phyloP scores from a whole-genome alignment of 352 stramenopile genomes.

The Phytophthora capsici region DNA sequence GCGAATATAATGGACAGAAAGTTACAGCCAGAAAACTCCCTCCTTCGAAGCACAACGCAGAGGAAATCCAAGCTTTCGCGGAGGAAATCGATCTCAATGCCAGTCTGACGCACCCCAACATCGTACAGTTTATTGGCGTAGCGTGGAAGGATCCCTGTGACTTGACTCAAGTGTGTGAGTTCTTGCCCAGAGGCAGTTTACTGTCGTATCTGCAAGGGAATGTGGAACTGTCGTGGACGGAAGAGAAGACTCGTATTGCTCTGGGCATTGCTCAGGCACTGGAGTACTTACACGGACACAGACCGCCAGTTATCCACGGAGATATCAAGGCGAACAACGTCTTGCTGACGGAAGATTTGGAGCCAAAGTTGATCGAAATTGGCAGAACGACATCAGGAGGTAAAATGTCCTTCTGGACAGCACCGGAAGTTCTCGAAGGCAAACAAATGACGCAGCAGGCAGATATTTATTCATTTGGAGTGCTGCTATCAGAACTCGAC shows the following conservation, averaged over 20 bases:
- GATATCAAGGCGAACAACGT: slow-evolving; percentile 57
- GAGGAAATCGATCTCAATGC: slow-evolving; percentile 45
- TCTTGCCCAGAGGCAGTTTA: slow-evolving; percentile 44
- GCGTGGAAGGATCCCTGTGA: slow-evolving; percentile 52
- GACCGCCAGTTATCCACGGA: slow-evolving; percentile 48
- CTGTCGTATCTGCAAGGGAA: slow-evolving; percentile 39
- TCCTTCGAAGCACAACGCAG: slow-evolving; percentile 23
- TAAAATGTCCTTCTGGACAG: neutral
- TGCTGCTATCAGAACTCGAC: neutral
- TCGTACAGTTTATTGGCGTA: slow-evolving; percentile 46
- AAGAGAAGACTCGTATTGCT: slow-evolving; percentile 45
- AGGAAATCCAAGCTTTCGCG: slow-evolving; percentile 40
- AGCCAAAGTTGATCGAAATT: slow-evolving; percentile 57
- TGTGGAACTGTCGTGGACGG: slow-evolving; percentile 34
- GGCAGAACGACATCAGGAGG: slow-evolving; percentile 16
- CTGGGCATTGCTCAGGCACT: slow-evolving; percentile 44
- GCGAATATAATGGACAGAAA: slow-evolving; percentile 28
- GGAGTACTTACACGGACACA: slow-evolving; percentile 44
- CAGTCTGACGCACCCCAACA: slow-evolving; percentile 37
- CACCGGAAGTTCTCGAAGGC: neutral
- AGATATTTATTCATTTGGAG: slow-evolving; percentile 4
- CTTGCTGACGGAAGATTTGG: slow-evolving; percentile 38
- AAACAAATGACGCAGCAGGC: neutral
- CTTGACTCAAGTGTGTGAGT: slow-evolving; percentile 49
- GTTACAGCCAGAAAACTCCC: slow-evolving; percentile 51